Evolutionary conservation across 176 grass and related monocot species (phyloP).

Genomic region (Pontederia paniculata): DNA sequence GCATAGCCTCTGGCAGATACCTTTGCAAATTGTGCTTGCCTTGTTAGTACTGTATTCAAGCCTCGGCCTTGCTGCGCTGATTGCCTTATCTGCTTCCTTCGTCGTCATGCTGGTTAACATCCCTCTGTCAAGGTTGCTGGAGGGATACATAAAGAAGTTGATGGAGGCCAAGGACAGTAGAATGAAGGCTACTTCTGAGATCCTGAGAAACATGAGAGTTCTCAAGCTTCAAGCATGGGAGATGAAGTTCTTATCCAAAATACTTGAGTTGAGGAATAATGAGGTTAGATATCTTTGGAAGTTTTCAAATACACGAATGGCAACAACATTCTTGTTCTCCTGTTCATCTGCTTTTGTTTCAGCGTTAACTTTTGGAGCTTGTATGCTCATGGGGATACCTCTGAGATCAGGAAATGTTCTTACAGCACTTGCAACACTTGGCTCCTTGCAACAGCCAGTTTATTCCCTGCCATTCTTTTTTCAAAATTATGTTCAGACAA

Average conservation of each 20-base stretch:
- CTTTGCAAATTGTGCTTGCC: background rate
- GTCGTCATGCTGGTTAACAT: background rate
- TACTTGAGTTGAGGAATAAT: slow-evolving; percentile 49
- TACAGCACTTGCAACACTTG: slow-evolving; percentile 62
- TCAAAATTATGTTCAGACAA: slow-evolving; percentile 40
- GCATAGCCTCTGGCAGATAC: background rate
- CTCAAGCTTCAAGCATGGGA: slow-evolving; percentile 85
- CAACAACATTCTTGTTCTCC: slow-evolving; percentile 34
- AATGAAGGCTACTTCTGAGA: slow-evolving; percentile 73
- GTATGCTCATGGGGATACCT: slow-evolving; percentile 46
- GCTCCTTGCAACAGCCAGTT: slow-evolving; percentile 51
- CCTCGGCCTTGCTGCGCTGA: background rate
- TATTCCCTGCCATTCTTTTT: slow-evolving; percentile 35
- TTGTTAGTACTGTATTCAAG: slow-evolving; percentile 8
- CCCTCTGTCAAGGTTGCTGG: slow-evolving; percentile 1
- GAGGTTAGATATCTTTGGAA: slow-evolving; percentile 67
- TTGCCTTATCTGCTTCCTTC: background rate
- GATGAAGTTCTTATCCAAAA: slow-evolving; percentile 87
- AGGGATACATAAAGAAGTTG: slow-evolving; percentile 56
- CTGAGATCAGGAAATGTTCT: slow-evolving; percentile 59
- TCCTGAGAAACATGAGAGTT: slow-evolving; percentile 73
- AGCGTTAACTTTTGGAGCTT: slow-evolving; percentile 57
- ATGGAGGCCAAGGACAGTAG: slow-evolving; percentile 71
- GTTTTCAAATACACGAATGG: slow-evolving; percentile 24
- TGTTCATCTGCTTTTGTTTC: slow-evolving; percentile 57